A percentile compares a stretch with the other conserved stretches of the same genome.
These are phyloP conservation scores for Podaxis pistillaris DNA, from an alignment of 768 basidiomycete genomes.

Conservation along the genomic window DNA sequence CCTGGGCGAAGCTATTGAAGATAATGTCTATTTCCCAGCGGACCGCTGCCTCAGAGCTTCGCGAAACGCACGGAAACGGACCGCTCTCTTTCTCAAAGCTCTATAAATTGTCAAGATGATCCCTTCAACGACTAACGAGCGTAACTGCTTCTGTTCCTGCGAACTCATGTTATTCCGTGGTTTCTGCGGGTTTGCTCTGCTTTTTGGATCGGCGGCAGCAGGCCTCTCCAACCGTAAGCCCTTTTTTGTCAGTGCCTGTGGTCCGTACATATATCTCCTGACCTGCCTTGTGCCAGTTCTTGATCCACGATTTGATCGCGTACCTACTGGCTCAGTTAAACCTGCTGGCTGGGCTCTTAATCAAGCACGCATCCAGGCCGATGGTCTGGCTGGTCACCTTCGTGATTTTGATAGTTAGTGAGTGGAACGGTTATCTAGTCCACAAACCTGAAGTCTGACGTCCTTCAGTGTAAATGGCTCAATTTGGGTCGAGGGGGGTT, in stretches of 20 bases:
- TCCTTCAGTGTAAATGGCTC: conserved; percentile 36
- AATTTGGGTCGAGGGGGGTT: conserved; percentile 41
- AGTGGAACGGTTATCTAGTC: conserved; percentile 9
- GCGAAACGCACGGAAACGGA: background rate
- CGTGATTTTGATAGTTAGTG: conserved; percentile 41
- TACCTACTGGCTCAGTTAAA: conserved; percentile 36
- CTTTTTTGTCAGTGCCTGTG: background rate
- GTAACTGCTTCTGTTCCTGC: background rate
- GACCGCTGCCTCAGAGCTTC: background rate
- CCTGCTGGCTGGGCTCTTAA: conserved; percentile 39
- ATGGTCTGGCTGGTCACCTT: conserved; percentile 39
- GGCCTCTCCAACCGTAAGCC: conserved; percentile 1
- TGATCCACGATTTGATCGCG: conserved; percentile 28
- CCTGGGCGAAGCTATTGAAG: background rate
- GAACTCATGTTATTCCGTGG: background rate
- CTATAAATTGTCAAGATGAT: background rate
- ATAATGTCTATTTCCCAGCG: background rate
- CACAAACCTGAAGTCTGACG: background rate
- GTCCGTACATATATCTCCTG: background rate
- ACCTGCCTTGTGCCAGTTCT: conserved; percentile 23
- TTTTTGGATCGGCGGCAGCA: conserved; percentile 1
- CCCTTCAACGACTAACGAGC: background rate
- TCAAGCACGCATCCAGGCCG: conserved; percentile 39
- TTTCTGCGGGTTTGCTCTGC: background rate
- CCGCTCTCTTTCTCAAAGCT: background rate